Conservation (phyloP, 805 yeast genomes). For the Dipodascopsis tothii region DNA sequence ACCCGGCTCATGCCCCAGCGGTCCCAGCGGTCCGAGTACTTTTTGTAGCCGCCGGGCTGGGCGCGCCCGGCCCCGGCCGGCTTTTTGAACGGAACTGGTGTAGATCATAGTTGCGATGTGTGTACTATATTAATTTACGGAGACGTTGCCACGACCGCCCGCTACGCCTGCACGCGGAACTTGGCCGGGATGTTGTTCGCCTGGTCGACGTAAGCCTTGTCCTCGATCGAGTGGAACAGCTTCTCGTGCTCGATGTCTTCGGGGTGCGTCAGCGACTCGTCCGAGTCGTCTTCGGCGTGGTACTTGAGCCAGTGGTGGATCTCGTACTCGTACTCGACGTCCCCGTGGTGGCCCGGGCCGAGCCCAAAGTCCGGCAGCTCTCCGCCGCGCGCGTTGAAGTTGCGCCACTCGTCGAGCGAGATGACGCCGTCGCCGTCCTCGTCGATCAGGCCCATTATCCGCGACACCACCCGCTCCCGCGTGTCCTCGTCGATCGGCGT, state of each 20-base stretch:
- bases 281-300: conserved; percentile 29
- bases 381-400: conserved; percentile 54
- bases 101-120: background rate
- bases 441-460: conserved; percentile 57
- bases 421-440: conserved; percentile 58
- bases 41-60: conserved; percentile 24
- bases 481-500: conserved; percentile 51
- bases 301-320: conserved; percentile 84
- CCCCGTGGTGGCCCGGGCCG: conserved; percentile 92
- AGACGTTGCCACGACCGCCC: background rate
- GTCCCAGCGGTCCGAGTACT: conserved; percentile 35
- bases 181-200: conserved; percentile 17
- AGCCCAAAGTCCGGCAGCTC: conserved; percentile 84
- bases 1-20: conserved; percentile 33
- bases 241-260: conserved; percentile 17
- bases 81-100: background rate
- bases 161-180: conserved; percentile 10
- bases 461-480: conserved; percentile 45
- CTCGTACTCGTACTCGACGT: conserved; percentile 88
- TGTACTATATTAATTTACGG: background rate
- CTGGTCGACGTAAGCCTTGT: conserved; percentile 14
- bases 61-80: background rate
- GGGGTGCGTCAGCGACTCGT: conserved; percentile 9
- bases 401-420: conserved; percentile 60
- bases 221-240: conserved; percentile 19